Base-by-base conservation (phyloP, 192 early-diverging fungal genomes). In the Backusella mclennaniae region DNA sequence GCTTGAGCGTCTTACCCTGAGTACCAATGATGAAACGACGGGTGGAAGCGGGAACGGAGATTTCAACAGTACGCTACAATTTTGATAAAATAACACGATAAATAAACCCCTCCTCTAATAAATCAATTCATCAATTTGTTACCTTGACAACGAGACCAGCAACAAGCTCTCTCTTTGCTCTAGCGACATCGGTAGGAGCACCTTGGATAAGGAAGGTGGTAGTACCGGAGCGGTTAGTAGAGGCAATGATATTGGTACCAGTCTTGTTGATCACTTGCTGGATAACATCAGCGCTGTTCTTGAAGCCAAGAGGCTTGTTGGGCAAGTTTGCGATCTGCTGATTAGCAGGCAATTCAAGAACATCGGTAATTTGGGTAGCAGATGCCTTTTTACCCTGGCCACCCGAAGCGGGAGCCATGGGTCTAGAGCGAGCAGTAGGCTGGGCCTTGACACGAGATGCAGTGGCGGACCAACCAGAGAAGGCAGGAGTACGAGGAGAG, bases 191-290 rank as follows among this genome's bases (percentile, higher is more conserved):
- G 23, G 94, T 93, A n/a, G 89, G 81, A 59, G 89, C 89, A 59
- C 97, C 97, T 77, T 89, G 90, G 82, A 98, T 90, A 29, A 97
- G 78, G 70, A 96, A 94, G 23, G 96, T 96, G 35, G 93, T 89
- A 2, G 89, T 91, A 15, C 89, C 87, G 41, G 85, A 89, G 36
- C 85, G 80, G 85, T 93, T 92, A 38, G 93, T 93, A 49, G 95
- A 94, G 15, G 93, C 86, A 53, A 97, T 95, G 72, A 98, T 97
- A 26, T 89, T 87, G 11, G 96, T 95, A 69, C 88, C 84, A 2
- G 92, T 92, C 52, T 85, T 87, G 67, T 84, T 79, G 79, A 87
- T 91, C n/a, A 92, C 89, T 52, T 84, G 77, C 73, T 87, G 87
- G 63, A 90, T 89, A 11, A 86, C 78, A 35, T 91, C 91, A 52